A percentile compares a stretch with the other conserved stretches of the same genome.
Evolutionary conservation across 129 eudicot genomes (phyloP).

Genomic region (Mikania micrantha): DNA sequence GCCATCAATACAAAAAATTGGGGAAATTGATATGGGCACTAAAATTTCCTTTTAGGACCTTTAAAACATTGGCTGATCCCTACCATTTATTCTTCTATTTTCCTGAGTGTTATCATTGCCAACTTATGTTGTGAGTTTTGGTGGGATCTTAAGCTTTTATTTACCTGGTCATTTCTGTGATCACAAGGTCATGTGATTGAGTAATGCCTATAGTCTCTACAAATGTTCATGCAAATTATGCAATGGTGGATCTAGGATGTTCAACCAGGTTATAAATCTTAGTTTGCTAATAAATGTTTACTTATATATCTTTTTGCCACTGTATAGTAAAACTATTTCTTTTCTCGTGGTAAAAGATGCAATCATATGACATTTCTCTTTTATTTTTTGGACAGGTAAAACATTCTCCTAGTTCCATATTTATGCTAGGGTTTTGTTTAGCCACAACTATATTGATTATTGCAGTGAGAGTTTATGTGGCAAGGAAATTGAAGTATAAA

Average conservation of each 20-base stretch:
- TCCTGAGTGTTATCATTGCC: neutral
- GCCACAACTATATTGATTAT: constrained; percentile 44
- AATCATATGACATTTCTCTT: neutral
- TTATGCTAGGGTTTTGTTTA: constrained; percentile 52
- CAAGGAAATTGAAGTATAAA: constrained; percentile 37
- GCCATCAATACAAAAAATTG: no score
- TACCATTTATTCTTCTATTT: neutral
- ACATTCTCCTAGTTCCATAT: constrained; percentile 31
- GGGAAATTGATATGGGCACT: neutral
- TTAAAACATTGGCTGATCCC: neutral
- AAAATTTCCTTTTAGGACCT: neutral
- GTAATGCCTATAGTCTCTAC: neutral
- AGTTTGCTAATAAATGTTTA: neutral
- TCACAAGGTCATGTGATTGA: neutral
- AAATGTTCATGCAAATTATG: neutral
- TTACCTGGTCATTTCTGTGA: neutral
- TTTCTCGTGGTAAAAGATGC: neutral
- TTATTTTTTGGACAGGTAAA: constrained; percentile 32
- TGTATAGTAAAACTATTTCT: neutral
- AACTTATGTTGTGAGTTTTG: neutral
- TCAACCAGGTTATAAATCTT: neutral
- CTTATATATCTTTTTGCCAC: neutral
- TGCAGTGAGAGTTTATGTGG: constrained; percentile 44
- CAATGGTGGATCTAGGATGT: neutral
- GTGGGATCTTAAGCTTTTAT: neutral